Evolutionary conservation across 169 alveolate genomes (phyloP), one percentile per base, ranked within the genome.

Genomic region (Sarcocystis neurona): DNA sequence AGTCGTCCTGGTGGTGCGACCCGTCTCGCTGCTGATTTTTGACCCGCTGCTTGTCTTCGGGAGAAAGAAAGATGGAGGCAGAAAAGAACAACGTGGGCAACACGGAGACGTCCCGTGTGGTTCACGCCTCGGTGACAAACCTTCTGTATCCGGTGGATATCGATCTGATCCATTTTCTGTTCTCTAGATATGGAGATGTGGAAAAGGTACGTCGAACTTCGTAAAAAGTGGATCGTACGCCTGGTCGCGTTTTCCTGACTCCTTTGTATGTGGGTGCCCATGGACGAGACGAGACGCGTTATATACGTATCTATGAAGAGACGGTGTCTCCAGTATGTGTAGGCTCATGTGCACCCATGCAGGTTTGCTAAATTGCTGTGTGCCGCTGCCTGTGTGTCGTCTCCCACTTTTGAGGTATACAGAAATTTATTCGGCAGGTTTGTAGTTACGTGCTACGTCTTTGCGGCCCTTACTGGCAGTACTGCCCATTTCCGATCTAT

Each of bases 71-170:
- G 27, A 72, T 72, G 82, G 82, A 72, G 53, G 82, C 34, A 39
- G 41, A 72, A 72, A n/a, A n/a, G n/a, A n/a, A n/a, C n/a, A 39
- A n/a, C 68, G 23, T 66, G 46, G 15, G 79, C 68, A 39, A 74
- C 32, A 10, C 30, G 46, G 85, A 95, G 77, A 48, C 87, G 78
- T 34, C 80, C 78, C 80, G 90, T 77, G 94, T 93, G 43, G 79
- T 93, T 12, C 85, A 92, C 48, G 95, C 92, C 50, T 92, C 95
- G 1, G 92, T 93, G 75, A 84, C 93, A 12, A 92, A 93, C 75
- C 46, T 93, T 30, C 89, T 90, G 48, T 93, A 92, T 60, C 95
- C 94, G 12, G 95, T 93, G 18, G 95, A 93, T 79, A 84, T 93
- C 58, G 95, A 93, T 41, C 79, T 93, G 86, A 93, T 93, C 53